These are phyloP conservation scores for Globisporangium yorkense DNA, from an alignment of 352 stramenopile species.

Conservation along the genomic window DNA sequence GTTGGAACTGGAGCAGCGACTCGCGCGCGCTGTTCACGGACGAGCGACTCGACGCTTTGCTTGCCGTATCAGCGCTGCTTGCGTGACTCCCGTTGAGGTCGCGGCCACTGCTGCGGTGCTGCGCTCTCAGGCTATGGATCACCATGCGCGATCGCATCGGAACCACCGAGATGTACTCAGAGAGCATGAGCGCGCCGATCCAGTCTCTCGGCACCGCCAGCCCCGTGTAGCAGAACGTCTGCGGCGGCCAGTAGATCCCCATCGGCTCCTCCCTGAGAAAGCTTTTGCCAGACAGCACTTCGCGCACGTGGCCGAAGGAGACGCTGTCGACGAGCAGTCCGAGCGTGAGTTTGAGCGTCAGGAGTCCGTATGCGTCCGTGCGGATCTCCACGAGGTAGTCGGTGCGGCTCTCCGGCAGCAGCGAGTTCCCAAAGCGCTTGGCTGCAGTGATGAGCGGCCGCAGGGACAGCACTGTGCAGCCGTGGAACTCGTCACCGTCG, in stretches of 20 bases:
- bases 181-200: slow-evolving; percentile 58
- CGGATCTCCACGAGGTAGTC: slow-evolving; percentile 67
- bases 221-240: slow-evolving; percentile 33
- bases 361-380: slow-evolving; percentile 42
- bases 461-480: slow-evolving; percentile 48
- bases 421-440: slow-evolving; percentile 53
- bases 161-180: slow-evolving; percentile 60
- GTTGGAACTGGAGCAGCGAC: slow-evolving; percentile 13
- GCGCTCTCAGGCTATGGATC: not conserved
- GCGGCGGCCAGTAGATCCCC: slow-evolving; percentile 56
- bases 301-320: slow-evolving; percentile 44
- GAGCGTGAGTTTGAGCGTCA: slow-evolving; percentile 75
- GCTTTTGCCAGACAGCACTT: slow-evolving; percentile 34
- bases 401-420: slow-evolving; percentile 39
- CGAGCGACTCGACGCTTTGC: not conserved
- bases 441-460: slow-evolving; percentile 42
- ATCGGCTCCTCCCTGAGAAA: slow-evolving; percentile 51
- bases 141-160: slow-evolving; percentile 27
- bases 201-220: slow-evolving; percentile 54
- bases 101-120: not conserved
- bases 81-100: not conserved
- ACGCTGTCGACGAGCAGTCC: slow-evolving; percentile 59
- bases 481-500: slow-evolving; percentile 32
- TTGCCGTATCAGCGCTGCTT: not conserved
- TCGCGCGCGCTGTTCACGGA: slow-evolving; percentile 1